Evolutionary conservation across 352 stramenopile genomes (phyloP), one percentile per base, ranked within the genome.

Genomic region (Nothophytophthora sp.): DNA sequence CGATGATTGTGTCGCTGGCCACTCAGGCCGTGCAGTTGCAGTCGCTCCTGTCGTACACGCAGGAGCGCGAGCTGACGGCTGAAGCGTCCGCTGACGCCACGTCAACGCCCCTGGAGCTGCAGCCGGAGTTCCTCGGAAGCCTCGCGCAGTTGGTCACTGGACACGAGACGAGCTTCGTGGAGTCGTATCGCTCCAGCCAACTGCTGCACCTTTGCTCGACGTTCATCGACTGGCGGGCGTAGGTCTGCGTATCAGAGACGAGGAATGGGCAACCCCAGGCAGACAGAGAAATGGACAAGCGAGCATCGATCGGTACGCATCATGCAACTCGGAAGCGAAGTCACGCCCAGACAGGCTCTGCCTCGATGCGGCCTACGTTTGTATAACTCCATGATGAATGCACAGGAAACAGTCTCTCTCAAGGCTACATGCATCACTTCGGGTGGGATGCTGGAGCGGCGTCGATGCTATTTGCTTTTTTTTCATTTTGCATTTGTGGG

Each of bases 191-290:
- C 27, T 69, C 66, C n/a, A 79, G 46, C 33, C 74, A 86, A 32
- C 48, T 86, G 38, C 71, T 81, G 54, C 64, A 70, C 16, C 50
- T 86, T 36, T 86, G 74, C 60, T 76, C 71, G 28, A 77, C 71
- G 35, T 86, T 82, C 35, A 75, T 86, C 32, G 71, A 82, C 52
- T 86, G 74, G 74, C 71, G 74, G 40, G 65, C 66, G 54, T 82
- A 77, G 43, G 42, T 7, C 22, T 25, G 33, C 11, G 24, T 41
- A 28, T 10, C 23, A 42, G 39, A 20, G 33, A 35, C 44, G 56
- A 51, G 53, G 8, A 43, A 15, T 20, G 3, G 11, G 16, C 41
- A 24, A 51, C 33, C 10, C 19, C 18, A 19, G 28, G 16, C 41
- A n/a, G n/a, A n/a, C n/a, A n/a, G n/a, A n/a, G n/a, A n/a, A n/a